Evolutionary conservation across 83 land plant genomes (phyloP).

Genomic region (Larix sibirica): DNA sequence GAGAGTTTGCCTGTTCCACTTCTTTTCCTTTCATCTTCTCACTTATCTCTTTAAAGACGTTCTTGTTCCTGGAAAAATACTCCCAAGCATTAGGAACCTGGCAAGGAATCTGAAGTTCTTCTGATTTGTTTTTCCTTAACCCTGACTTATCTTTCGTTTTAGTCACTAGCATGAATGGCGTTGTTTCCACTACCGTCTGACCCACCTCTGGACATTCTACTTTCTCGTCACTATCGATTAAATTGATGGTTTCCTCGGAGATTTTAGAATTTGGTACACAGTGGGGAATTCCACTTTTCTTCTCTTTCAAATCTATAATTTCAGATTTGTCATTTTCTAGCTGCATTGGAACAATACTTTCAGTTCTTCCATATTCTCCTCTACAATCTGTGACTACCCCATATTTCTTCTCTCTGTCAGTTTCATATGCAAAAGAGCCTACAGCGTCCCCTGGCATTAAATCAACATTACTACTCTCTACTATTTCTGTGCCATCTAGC

Average conservation of each 20-base stretch:
- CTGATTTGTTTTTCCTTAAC: neutral
- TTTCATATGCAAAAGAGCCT: neutral
- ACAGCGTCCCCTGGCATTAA: neutral
- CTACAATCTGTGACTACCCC: neutral
- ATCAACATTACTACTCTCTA: neutral
- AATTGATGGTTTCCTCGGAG: neutral
- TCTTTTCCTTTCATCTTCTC: neutral
- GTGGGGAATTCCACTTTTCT: neutral
- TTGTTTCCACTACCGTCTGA: neutral
- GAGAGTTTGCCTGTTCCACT: neutral
- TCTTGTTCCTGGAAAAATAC: neutral
- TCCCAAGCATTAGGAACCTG: slow-evolving; percentile 9
- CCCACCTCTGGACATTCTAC: neutral
- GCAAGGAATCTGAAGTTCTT: neutral
- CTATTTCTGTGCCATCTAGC: too few species aligned
- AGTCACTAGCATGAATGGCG: neutral
- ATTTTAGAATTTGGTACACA: neutral
- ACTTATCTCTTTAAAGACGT: slow-evolving; percentile 7
- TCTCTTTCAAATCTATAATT: neutral
- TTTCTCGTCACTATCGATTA: neutral
- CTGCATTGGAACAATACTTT: neutral
- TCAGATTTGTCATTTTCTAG: neutral
- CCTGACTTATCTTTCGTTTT: neutral
- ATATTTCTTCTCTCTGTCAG: neutral
- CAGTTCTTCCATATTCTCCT: neutral